Conservation (phyloP, 768 basidiomycete species). For the Dioszegia crocea region DNA sequence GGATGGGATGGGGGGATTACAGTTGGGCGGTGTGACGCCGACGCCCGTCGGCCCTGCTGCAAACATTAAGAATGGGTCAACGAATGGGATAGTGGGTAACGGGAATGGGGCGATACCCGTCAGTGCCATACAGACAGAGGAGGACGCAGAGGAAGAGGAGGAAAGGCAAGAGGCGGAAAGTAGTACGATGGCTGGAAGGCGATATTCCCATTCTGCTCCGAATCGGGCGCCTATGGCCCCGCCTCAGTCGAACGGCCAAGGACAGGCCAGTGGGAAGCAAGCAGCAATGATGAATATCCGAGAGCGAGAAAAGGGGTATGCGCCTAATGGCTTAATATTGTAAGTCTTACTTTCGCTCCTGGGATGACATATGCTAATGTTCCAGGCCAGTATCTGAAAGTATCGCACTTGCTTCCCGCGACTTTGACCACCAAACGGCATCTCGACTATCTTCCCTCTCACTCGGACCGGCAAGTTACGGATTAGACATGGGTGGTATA, state of each 20-base stretch:
- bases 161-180: conserved; percentile 2
- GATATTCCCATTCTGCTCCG: conserved; percentile 5
- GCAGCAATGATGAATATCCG: conserved; percentile 26
- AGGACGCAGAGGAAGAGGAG: not conserved
- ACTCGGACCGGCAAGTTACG: not conserved
- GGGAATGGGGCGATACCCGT: not conserved
- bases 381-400: conserved; percentile 30
- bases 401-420: conserved; percentile 25
- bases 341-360: conserved; percentile 13
- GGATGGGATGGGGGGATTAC: conserved; percentile 6
- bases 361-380: not conserved
- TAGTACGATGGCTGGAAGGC: conserved; percentile 3
- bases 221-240: not conserved
- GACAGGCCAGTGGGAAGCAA: conserved; percentile 22
- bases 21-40: not conserved
- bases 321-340: conserved; percentile 29
- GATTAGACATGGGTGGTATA: conserved; percentile 4
- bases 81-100: not conserved
- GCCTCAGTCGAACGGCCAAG: not conserved
- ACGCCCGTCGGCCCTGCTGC: not conserved
- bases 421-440: conserved; percentile 31
- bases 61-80: not conserved
- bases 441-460: conserved; percentile 19
- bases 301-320: conserved; percentile 14
- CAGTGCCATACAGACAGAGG: not conserved